phyloP scores from a whole-genome alignment of 2,329 filamentous ascomycete genomes.

The Alternaria ethzedia region DNA sequence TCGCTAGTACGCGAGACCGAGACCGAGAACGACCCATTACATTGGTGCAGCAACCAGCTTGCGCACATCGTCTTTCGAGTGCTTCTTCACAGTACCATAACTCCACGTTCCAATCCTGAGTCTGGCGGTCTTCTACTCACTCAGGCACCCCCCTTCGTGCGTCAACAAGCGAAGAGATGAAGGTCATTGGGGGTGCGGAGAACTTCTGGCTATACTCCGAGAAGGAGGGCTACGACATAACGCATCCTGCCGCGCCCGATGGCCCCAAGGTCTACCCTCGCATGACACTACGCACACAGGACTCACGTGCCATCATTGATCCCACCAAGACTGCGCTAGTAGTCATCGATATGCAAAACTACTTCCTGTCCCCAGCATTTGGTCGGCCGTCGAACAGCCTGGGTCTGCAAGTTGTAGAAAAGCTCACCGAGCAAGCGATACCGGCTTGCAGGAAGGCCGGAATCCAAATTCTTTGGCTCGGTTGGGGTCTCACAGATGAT shows the following conservation, averaged over 20 bases:
- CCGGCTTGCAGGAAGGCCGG: background rate
- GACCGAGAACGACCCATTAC: background rate
- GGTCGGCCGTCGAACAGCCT: background rate
- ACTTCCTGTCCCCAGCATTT: background rate
- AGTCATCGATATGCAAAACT: background rate
- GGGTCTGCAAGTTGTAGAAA: background rate
- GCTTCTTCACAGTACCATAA: background rate
- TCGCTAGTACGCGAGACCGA: background rate
- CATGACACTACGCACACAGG: background rate
- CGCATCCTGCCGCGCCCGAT: background rate
- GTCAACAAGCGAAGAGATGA: background rate
- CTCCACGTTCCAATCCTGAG: background rate
- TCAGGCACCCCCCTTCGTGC: background rate
- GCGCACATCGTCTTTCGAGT: background rate
- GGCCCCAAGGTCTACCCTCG: background rate
- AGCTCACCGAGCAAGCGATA: background rate
- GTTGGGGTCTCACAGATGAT: background rate
- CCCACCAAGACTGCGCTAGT: background rate
- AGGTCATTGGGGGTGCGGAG: background rate
- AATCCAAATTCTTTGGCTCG: background rate
- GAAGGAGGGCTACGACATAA: background rate
- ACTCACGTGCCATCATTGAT: background rate
- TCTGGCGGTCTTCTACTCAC: background rate
- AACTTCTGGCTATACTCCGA: background rate
- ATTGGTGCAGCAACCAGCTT: background rate